Evolutionary conservation across 140 eudicot genomes (phyloP).

Genomic region (Erigeron philadelphicus): DNA sequence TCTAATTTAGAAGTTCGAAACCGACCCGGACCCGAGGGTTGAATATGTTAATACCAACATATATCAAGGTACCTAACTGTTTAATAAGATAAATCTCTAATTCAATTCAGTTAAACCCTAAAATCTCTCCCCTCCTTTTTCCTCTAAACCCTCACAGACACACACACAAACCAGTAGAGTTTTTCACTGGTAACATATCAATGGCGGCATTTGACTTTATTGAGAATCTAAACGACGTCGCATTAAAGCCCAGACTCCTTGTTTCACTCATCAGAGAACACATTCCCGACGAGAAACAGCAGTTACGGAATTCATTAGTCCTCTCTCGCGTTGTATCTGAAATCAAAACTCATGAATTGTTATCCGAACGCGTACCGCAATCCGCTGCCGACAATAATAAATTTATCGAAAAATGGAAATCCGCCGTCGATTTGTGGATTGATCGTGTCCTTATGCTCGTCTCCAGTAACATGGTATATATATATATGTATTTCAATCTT

Average conservation of each 20-base stretch:
- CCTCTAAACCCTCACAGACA: slow-evolving; percentile 11
- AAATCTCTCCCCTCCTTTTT: slow-evolving; percentile 2
- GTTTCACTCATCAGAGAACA: slow-evolving; percentile 56
- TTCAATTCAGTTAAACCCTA: slow-evolving; percentile 34
- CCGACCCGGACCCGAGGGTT: no score
- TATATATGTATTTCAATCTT: no score
- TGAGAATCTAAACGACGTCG: slow-evolving; percentile 42
- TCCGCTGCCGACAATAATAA: slow-evolving; percentile 35
- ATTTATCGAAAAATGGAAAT: slow-evolving; percentile 45
- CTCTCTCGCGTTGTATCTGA: slow-evolving; percentile 50
- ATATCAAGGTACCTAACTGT: background rate
- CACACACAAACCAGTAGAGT: background rate
- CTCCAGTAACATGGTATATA: slow-evolving; percentile 43
- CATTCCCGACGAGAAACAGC: slow-evolving; percentile 66
- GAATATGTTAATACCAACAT: background rate
- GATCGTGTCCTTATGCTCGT: slow-evolving; percentile 45
- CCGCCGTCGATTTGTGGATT: slow-evolving; percentile 73
- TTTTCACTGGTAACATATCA: slow-evolving; percentile 8
- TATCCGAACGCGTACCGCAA: slow-evolving; percentile 44
- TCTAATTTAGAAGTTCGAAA: no score
- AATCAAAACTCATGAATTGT: slow-evolving; percentile 46
- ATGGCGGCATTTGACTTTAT: slow-evolving; percentile 59
- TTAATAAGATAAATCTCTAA: background rate
- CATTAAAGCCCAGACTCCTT: slow-evolving; percentile 63
- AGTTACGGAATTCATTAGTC: slow-evolving; percentile 42